Percentiles rank a stretch among this genome's conserved stretches.
phyloP scores from a whole-genome alignment of 2,329 filamentous ascomycete genomes.

The Xylariaceae sp. region DNA sequence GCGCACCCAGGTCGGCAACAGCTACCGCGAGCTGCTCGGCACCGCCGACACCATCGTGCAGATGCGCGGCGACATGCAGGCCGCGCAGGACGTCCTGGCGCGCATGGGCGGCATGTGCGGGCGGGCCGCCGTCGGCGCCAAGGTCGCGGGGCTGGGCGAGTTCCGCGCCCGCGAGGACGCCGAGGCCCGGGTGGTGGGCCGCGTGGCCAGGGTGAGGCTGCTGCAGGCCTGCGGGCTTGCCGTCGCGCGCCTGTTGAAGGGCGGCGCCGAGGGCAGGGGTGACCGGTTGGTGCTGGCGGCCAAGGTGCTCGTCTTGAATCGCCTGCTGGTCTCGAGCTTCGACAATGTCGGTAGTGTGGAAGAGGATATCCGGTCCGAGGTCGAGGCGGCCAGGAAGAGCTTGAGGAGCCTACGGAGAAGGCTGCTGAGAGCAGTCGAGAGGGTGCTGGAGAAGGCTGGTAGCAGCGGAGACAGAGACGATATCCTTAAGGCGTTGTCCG shows the following conservation, averaged over 20 bases:
- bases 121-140: slow-evolving; percentile 67
- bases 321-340: slow-evolving; percentile 75
- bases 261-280: slow-evolving; percentile 44
- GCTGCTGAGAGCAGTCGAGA: slow-evolving; percentile 69
- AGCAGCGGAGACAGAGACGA: slow-evolving; percentile 49
- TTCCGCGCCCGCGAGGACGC: slow-evolving; percentile 43
- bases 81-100: slow-evolving; percentile 71
- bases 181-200: slow-evolving; percentile 26
- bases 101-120: slow-evolving; percentile 79
- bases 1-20: slow-evolving; percentile 65
- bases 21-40: slow-evolving; percentile 85
- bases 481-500: slow-evolving; percentile 74
- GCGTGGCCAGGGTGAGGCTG: slow-evolving; percentile 50
- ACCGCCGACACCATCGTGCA: slow-evolving; percentile 92
- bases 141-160: slow-evolving; percentile 58
- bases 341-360: slow-evolving; percentile 48
- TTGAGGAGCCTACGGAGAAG: slow-evolving; percentile 64
- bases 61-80: slow-evolving; percentile 79
- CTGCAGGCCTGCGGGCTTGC: slow-evolving; percentile 56
- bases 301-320: slow-evolving; percentile 75
- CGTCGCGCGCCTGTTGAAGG: slow-evolving; percentile 52
- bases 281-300: slow-evolving; percentile 60
- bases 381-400: slow-evolving; percentile 67
- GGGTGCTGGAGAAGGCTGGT: slow-evolving; percentile 66
- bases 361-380: slow-evolving; percentile 38